Base-by-base conservation (phyloP, 208 protist genomes). In the Leishmania tarentolae region DNA sequence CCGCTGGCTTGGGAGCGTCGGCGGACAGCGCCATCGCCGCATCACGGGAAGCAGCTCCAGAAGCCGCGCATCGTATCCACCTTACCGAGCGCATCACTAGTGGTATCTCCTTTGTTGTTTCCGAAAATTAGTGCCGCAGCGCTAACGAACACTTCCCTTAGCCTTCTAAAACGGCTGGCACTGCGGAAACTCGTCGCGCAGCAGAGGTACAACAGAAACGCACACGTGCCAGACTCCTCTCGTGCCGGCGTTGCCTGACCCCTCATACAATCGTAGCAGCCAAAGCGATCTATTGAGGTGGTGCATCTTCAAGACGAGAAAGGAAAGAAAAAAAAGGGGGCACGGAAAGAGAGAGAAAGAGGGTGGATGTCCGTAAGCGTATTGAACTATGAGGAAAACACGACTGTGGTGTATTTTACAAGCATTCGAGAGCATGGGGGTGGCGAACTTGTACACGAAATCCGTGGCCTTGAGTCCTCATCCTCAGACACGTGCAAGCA, bases 61-160 rank as follows among this genome's bases (percentile, higher is more conserved):
- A 15, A 21, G 53, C 53, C 42, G 75, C 53, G 46, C 75, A 35
- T 19, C 75, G 24, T 28, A 70, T 63, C 75, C 76, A 80, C 76
- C 76, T 47, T 42, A 59, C 40, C 13, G 59, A 56, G 19, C 63
- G 59, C 61, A 79, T 72, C 17, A 46, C 57, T 57, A 3, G 15
- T 40, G 3, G 15, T 31, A 19, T 13, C 8, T 24, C 4, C 44
- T 50, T 52, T 46, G 50, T 53, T 53, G 50, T 17, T 70, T 21
- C 40, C 31, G 24, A 72, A 50, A 50, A 50, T 9, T 31, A n/a
- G 71, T 75, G 0, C 61, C 15, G n/a, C 47, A 61, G 19, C 68
- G 9, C 59, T 40, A 0, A 40, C 59, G n/a, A 37, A 9, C 59
- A 11, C 42, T 72, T 50, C 68, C 37, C n/a, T 70, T 44, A 72